phyloP scores from a whole-genome alignment of 73 alveolate species.

The Tetrahymena elliotti region DNA sequence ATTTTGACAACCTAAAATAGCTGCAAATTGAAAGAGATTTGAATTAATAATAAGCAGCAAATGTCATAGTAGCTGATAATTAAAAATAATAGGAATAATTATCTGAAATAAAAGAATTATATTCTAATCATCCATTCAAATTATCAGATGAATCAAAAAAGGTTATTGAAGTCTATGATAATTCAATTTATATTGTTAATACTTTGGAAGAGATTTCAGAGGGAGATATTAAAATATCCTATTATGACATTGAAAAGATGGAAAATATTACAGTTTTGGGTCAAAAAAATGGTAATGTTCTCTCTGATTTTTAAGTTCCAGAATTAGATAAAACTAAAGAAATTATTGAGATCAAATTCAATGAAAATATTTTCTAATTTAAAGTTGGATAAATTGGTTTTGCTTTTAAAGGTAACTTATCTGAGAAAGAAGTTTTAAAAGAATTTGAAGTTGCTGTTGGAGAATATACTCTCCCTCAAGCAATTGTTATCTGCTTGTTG shows the following conservation, averaged over 20 bases:
- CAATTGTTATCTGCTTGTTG: too few species aligned
- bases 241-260: background rate
- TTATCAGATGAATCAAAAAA: background rate
- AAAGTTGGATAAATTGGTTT: background rate
- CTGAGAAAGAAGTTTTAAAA: background rate
- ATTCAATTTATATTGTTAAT: background rate
- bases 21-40: background rate
- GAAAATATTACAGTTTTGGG: background rate
- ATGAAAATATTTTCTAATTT: background rate
- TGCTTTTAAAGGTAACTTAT: background rate
- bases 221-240: background rate
- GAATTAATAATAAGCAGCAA: too few species aligned
- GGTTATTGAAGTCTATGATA: background rate
- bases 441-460: background rate
- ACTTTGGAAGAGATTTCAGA: background rate
- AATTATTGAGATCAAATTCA: background rate
- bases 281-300: background rate
- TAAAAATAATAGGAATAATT: background rate
- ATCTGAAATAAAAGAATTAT: background rate
- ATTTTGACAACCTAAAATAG: background rate
- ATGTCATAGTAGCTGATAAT: too few species aligned
- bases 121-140: background rate
- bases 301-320: background rate
- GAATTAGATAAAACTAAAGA: background rate
- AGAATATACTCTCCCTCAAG: background rate